Conservation (phyloP, 805 yeast genomes). For the Isabelozyma heimii region DNA sequence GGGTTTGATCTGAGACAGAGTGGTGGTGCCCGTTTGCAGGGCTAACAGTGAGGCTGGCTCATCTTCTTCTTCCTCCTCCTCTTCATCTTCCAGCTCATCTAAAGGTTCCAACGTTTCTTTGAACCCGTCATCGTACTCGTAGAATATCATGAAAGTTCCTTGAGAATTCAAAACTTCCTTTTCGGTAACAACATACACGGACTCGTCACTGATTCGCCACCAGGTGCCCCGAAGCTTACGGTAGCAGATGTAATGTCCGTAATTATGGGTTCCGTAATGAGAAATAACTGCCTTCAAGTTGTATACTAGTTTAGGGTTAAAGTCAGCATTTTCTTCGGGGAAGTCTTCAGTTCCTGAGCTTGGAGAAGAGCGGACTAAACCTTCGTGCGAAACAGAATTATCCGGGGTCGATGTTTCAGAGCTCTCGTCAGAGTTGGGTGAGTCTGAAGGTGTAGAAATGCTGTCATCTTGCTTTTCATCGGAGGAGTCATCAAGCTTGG, state of each 20-base stretch:
- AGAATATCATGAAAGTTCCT: constrained; percentile 91
- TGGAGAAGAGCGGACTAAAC: constrained; percentile 3
- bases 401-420: constrained; percentile 2
- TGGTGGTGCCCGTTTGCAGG: neutral
- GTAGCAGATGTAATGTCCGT: constrained; percentile 94
- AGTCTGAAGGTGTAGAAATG: neutral
- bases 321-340: neutral
- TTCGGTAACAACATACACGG: constrained; percentile 76
- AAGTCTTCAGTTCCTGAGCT: neutral
- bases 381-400: constrained; percentile 3
- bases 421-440: neutral
- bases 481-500: neutral
- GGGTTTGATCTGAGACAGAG: neutral
- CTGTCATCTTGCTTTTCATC: neutral
- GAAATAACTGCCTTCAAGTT: constrained; percentile 81
- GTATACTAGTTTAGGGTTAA: constrained; percentile 52
- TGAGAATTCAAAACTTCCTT: constrained; percentile 76
- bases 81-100: constrained; percentile 16
- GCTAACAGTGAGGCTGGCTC: neutral
- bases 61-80: constrained; percentile 3
- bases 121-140: constrained; percentile 50
- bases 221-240: constrained; percentile 79
- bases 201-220: constrained; percentile 96
- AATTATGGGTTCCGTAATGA: constrained; percentile 94
- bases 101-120: constrained; percentile 17